These are phyloP conservation scores for Schoenoplectus tabernaemontani DNA, from an alignment of 202 grass and related monocot genomes.

Conservation along the genomic window DNA sequence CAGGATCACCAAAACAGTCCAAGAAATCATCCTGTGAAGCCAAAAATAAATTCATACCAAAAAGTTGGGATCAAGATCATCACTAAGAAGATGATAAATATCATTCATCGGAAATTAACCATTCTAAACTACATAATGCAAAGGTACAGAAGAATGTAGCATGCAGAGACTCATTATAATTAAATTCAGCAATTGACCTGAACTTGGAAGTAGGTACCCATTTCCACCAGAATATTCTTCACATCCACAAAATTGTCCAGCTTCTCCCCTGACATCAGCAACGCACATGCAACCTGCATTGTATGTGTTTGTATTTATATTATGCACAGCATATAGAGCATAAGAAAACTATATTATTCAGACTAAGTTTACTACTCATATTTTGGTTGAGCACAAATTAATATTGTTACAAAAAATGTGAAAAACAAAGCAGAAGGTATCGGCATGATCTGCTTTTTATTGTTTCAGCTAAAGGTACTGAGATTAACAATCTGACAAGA, in stretches of 20 bases:
- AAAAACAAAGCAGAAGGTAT: not conserved
- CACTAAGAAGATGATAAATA: not conserved
- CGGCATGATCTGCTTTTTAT: not conserved
- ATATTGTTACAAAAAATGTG: not conserved
- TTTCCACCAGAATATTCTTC: slow-evolving; percentile 88
- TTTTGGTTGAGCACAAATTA: not conserved
- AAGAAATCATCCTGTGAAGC: slow-evolving; percentile 80
- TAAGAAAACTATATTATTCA: not conserved
- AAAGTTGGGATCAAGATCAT: not conserved
- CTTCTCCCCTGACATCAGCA: slow-evolving; percentile 72
- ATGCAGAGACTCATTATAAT: not conserved
- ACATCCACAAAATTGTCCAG: slow-evolving; percentile 70
- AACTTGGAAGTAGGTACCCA: slow-evolving; percentile 99
- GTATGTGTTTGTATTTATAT: slow-evolving; percentile 17
- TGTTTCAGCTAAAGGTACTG: too few species aligned
- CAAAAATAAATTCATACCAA: slow-evolving; percentile 17
- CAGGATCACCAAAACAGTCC: slow-evolving; percentile 92
- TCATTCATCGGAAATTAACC: not conserved
- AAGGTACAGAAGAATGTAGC: slow-evolving; percentile 7
- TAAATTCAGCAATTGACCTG: slow-evolving; percentile 50
- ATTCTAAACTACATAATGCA: not conserved
- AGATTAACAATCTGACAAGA: not conserved
- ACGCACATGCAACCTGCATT: slow-evolving; percentile 80
- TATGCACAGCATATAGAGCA: not conserved
- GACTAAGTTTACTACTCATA: not conserved